Evolutionary conservation across 2,329 filamentous ascomycete genomes (phyloP).

Genomic region (Xylaria multiplex): DNA sequence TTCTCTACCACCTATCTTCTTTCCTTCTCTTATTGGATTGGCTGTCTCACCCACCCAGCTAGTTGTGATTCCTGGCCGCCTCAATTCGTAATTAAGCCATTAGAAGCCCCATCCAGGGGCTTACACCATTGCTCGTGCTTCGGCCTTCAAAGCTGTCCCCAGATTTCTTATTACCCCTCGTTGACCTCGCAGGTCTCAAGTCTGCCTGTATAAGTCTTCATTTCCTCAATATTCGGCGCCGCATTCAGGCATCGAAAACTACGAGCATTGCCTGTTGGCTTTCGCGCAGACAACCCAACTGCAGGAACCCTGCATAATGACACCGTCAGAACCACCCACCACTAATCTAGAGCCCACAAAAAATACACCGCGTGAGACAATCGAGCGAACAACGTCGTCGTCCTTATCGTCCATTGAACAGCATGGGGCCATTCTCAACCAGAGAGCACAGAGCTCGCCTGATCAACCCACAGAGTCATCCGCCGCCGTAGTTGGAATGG

Average conservation of each 20-base stretch:
- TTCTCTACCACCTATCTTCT: slow-evolving; percentile 2
- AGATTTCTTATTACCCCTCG: neutral
- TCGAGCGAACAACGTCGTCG: slow-evolving; percentile 37
- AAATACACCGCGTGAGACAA: slow-evolving; percentile 9
- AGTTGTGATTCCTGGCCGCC: neutral
- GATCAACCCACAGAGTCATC: slow-evolving; percentile 40
- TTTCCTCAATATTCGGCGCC: neutral
- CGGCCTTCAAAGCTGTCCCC: neutral
- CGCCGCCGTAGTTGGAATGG: slow-evolving; percentile 46
- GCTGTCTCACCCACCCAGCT: neutral
- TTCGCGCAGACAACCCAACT: slow-evolving; percentile 20
- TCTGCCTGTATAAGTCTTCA: neutral
- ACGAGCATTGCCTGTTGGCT: slow-evolving; percentile 13
- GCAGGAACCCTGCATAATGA: slow-evolving; percentile 30
- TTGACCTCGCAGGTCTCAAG: slow-evolving; percentile 7
- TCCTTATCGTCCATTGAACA: slow-evolving; percentile 38
- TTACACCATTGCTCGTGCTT: slow-evolving; percentile 1
- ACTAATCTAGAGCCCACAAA: slow-evolving; percentile 11
- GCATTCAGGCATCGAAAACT: neutral
- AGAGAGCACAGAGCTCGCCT: slow-evolving; percentile 36
- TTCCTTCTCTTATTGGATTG: neutral
- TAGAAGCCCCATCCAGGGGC: neutral
- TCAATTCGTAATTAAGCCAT: neutral
- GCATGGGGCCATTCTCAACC: slow-evolving; percentile 35
- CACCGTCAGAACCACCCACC: slow-evolving; percentile 22